phyloP scores from a whole-genome alignment of 257 asterid genomes.

The Solanum chilense region DNA sequence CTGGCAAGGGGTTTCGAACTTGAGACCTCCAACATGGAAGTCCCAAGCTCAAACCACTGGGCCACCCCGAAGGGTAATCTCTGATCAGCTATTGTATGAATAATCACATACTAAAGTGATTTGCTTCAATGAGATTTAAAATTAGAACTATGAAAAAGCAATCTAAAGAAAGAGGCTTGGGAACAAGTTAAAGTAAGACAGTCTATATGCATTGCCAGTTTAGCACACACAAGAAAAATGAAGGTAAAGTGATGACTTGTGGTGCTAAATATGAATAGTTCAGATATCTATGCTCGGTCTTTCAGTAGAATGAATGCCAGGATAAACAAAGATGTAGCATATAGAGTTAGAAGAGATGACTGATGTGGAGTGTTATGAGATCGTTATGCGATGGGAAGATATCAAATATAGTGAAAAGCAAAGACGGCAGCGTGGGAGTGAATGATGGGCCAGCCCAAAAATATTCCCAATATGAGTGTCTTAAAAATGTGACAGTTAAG shows the following conservation, averaged over 20 bases:
- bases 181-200: neutral
- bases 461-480: neutral
- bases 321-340: neutral
- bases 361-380: neutral
- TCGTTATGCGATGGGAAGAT: neutral
- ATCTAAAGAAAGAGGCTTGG: neutral
- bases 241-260: neutral
- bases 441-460: neutral
- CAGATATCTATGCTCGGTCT: neutral
- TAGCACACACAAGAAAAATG: neutral
- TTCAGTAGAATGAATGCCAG: neutral
- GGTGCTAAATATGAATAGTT: neutral
- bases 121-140: neutral
- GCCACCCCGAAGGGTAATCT: neutral
- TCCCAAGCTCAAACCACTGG: too few species aligned
- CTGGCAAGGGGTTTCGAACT: too few species aligned
- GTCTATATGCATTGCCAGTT: neutral
- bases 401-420: neutral
- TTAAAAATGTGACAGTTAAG: neutral
- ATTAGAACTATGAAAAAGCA: neutral
- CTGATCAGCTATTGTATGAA: neutral
- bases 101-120: neutral
- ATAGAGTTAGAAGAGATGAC: neutral
- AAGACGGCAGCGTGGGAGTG: neutral
- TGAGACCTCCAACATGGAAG: too few species aligned